Conservation (phyloP, 2,329 filamentous ascomycete genomes). For the Alternaria panax region DNA sequence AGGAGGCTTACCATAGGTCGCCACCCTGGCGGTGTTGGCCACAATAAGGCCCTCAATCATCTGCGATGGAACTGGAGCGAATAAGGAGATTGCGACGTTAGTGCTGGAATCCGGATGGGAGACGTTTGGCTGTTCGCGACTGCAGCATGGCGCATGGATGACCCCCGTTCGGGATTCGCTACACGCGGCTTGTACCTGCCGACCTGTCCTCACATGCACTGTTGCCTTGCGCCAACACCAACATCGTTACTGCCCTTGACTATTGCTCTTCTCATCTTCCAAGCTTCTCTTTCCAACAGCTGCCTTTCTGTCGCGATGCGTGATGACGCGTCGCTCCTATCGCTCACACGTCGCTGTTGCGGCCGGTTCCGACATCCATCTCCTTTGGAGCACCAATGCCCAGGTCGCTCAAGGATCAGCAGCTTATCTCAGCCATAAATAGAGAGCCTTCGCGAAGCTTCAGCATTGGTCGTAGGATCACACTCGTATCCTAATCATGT, state of each 20-base stretch:
- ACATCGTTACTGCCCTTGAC: neutral
- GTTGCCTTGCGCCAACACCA: neutral
- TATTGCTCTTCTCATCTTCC: constrained; percentile 1
- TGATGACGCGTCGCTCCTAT: neutral
- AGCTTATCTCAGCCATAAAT: constrained; percentile 16
- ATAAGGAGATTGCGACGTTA: constrained; percentile 2
- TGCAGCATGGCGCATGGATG: constrained; percentile 3
- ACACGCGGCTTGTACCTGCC: constrained; percentile 11
- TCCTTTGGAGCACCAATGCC: neutral
- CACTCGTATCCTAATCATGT: constrained; percentile 15
- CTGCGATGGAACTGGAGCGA: neutral
- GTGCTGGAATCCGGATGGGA: neutral
- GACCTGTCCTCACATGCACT: neutral
- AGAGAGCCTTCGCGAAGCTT: constrained; percentile 3
- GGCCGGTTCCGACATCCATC: constrained; percentile 1
- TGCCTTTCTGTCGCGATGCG: neutral
- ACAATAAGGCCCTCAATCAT: constrained; percentile 8
- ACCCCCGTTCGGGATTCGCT: constrained; percentile 4
- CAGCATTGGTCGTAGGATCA: neutral
- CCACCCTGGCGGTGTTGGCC: constrained; percentile 14
- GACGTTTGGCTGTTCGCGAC: constrained; percentile 6
- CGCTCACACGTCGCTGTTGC: neutral
- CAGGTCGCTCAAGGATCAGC: constrained; percentile 2
- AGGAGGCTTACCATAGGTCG: constrained; percentile 15
- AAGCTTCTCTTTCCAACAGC: neutral